Base-by-base conservation (phyloP, 2,329 filamentous ascomycete species). In the Beauveria scarabaeidicola region DNA sequence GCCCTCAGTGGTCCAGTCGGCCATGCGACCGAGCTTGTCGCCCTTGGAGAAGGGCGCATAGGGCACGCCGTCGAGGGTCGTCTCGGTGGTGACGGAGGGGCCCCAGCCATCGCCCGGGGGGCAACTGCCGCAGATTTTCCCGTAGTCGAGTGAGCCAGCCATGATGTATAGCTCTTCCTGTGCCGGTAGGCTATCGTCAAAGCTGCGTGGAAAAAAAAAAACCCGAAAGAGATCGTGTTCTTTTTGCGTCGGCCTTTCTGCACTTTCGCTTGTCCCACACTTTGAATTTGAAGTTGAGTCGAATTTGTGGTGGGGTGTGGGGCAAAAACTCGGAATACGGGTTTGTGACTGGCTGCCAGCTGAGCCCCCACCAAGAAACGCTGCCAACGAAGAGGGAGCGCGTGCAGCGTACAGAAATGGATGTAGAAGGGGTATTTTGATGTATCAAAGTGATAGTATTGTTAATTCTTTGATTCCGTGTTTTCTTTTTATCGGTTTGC, bases 21-120 rank as follows among this genome's bases (percentile, higher is more conserved):
- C 94, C 92, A 99, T 97, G 74, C 94, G 92, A 71, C 94, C 94
- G 62, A 99, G 82, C 83, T 97, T 97, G 81, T 99, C 94, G 73
- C 91, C 91, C 78, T 99, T 99, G 66, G 92, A 97, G 81, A 94
- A 99, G 63, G 94, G 94, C 68, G 94, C 94, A 75, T 97, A 99
- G 43, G 94, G 94, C 53, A 97, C 91, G 72, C 94, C 94, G 73
- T 96, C 87, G 69, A 97, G 84, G 63, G 90, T 96, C 64, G 90
- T 96, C 74, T 96, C 90, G 68, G 79, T 85, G 62, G 91, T 88
- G 66, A 88, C 84, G 63, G 89, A 75, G 58, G 93, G 93, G 62
- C 94, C 94, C 94, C 94, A 99, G 75, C 86, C 84, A 69, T 90
- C 87, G 71, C 87, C 86, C 59, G 87, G 79, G 63, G 88, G 88